Base-by-base conservation (phyloP, 495 filamentous ascomycete genomes). In the Mycothermus thermophilus region DNA sequence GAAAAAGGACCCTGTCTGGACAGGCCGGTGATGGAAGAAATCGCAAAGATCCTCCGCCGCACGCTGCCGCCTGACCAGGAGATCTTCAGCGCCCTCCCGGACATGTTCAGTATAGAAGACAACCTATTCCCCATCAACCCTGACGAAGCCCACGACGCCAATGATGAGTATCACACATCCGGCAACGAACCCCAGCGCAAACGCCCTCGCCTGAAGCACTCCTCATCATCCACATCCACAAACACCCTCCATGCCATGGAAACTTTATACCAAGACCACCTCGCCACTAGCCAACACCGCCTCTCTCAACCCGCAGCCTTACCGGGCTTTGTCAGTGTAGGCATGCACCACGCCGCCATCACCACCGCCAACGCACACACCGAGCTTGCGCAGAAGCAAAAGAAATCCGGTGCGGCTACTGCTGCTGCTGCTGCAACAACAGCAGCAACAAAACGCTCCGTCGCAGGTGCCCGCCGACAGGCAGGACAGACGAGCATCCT, bases 1-100 rank as follows among this genome's bases (percentile, higher is more conserved):
- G 53, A 55, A 17, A 59, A 57, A 27, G 63, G 64, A 0, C 57
- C 64, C 1, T 62, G 59, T 27, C 52, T 69, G 14, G 59, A 69
- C 25, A 54, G 57, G 17, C 48, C 54, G 11, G 41, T 62, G 8
- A 43, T 69, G 48, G 34, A 23, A 4, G 52, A 54, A 32, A 47
- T 66, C 14, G 64, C 57, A 0, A 57, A 46, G 18, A 58, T 69
- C 21, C 43, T 69, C 12, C 34, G 40, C 7, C 60, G 64, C 21
- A 34, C 46, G n/a, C 41, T 64, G 11, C 62, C 62, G 3, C 37
- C 53, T 0, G 57, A 67, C 15, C 34, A 47, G 8, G 35, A 31
- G 5, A 61, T 67, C n/a, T 69, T 56, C 38, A 52, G 51, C 18
- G 31, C 31, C 11, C 50, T 69, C 11, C 64, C 64, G 5, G 37